Conservation (phyloP, 2,329 filamentous ascomycete species). For the Paracamarosporium sp. region DNA sequence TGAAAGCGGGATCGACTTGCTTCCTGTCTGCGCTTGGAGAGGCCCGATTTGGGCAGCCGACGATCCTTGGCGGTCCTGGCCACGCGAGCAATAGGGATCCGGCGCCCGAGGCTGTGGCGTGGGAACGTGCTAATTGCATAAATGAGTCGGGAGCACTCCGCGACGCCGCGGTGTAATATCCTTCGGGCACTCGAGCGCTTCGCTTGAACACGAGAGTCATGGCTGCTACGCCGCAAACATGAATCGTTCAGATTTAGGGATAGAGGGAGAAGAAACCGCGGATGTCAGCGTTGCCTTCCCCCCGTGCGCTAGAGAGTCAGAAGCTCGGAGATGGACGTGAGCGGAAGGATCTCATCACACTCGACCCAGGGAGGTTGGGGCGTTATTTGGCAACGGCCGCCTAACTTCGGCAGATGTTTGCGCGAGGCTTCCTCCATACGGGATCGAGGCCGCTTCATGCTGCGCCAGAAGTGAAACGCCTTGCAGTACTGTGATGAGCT, state of each 20-base stretch:
- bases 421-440: slow-evolving; percentile 11
- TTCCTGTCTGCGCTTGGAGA: slow-evolving; percentile 11
- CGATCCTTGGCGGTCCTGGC: slow-evolving; percentile 15
- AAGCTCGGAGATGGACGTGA: slow-evolving; percentile 16
- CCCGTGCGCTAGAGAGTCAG: slow-evolving; percentile 36
- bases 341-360: slow-evolving; percentile 19
- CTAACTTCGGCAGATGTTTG: slow-evolving; percentile 28
- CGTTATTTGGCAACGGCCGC: slow-evolving; percentile 27
- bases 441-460: slow-evolving; percentile 15
- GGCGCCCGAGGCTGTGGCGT: slow-evolving; percentile 21
- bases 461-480: slow-evolving; percentile 29
- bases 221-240: background rate
- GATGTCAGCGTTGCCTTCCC: slow-evolving; percentile 24
- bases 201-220: background rate
- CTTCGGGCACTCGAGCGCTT: background rate
- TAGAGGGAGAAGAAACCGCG: background rate
- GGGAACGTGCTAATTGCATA: slow-evolving; percentile 19
- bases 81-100: slow-evolving; percentile 22
- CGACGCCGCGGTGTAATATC: slow-evolving; percentile 6
- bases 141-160: slow-evolving; percentile 17
- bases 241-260: slow-evolving; percentile 1
- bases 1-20: slow-evolving; percentile 18
- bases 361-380: slow-evolving; percentile 19
- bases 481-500: slow-evolving; percentile 26
- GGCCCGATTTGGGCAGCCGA: slow-evolving; percentile 13